Conservation (phyloP, 2,329 filamentous ascomycete species). For the Aspergillus sp. region DNA sequence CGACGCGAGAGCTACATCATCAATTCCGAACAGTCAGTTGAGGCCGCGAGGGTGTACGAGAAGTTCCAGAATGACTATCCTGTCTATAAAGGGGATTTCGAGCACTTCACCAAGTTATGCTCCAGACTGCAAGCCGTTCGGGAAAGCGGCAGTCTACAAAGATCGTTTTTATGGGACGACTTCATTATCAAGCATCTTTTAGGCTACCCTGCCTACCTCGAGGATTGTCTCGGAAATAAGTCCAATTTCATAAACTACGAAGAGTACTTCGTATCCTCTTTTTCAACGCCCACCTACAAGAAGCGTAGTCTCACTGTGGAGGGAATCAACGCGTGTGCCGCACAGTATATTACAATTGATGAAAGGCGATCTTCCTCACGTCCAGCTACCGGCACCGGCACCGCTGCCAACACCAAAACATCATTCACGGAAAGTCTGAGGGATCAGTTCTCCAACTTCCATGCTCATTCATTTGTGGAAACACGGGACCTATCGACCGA, state of each 20-base stretch:
- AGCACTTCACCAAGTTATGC: conserved; percentile 41
- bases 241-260: conserved; percentile 36
- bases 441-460: conserved; percentile 23
- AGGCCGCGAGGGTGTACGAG: conserved; percentile 32
- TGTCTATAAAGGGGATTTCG: conserved; percentile 37
- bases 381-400: neutral
- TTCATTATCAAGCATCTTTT: conserved; percentile 43
- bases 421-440: conserved; percentile 30
- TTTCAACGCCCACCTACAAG: conserved; percentile 33
- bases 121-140: conserved; percentile 34
- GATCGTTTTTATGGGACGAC: conserved; percentile 47
- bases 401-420: neutral
- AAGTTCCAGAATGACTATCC: conserved; percentile 42
- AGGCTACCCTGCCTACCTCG: conserved; percentile 38
- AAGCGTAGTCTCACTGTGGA: conserved; percentile 37
- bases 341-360: conserved; percentile 18
- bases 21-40: conserved; percentile 16
- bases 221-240: conserved; percentile 23
- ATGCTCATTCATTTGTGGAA: conserved; percentile 21
- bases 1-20: conserved; percentile 24
- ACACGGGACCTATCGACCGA: conserved; percentile 2
- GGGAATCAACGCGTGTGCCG: conserved; percentile 31
- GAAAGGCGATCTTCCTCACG: neutral
- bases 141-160: conserved; percentile 28
- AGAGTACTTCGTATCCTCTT: conserved; percentile 37